Evolutionary conservation across 148 eudicot species (phyloP).

Genomic region (Rhododendron kiyosumense): DNA sequence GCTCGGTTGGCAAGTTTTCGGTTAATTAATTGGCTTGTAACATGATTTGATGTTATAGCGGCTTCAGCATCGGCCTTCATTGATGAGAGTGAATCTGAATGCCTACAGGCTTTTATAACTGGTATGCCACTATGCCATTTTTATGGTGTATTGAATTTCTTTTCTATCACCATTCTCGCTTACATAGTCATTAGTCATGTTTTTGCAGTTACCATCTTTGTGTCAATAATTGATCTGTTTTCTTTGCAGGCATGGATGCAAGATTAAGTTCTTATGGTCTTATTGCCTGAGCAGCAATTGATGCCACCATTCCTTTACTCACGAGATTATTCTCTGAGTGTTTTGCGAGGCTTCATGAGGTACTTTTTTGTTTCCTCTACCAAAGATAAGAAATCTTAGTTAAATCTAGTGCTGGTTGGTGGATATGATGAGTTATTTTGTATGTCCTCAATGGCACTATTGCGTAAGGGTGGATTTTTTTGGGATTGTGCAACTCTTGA

Average conservation of each 20-base stretch:
- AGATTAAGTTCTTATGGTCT: constrained; percentile 91
- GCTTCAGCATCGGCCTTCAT: constrained; percentile 72
- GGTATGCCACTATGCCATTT: constrained; percentile 39
- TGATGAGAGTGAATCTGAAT: constrained; percentile 61
- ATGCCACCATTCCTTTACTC: constrained; percentile 64
- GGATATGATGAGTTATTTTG: not conserved
- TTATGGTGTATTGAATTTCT: constrained; percentile 4
- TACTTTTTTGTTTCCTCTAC: constrained; percentile 8
- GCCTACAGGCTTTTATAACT: constrained; percentile 59
- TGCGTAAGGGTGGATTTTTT: not conserved
- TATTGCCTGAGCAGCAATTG: constrained; percentile 82
- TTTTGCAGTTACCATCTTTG: not conserved
- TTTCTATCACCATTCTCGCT: not conserved
- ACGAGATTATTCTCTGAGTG: constrained; percentile 63
- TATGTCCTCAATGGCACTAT: not conserved
- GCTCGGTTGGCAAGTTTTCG: not conserved
- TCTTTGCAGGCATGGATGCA: constrained; percentile 88
- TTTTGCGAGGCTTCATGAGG: constrained; percentile 78
- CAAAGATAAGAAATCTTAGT: not conserved
- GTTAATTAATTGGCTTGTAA: not conserved
- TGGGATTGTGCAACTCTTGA: not conserved
- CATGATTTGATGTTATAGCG: constrained; percentile 28
- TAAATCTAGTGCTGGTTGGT: not conserved
- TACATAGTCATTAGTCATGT: not conserved
- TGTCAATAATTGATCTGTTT: not conserved